Base-by-base conservation (phyloP, 23 red algal genomes). In the Gracilariopsis chorda region DNA sequence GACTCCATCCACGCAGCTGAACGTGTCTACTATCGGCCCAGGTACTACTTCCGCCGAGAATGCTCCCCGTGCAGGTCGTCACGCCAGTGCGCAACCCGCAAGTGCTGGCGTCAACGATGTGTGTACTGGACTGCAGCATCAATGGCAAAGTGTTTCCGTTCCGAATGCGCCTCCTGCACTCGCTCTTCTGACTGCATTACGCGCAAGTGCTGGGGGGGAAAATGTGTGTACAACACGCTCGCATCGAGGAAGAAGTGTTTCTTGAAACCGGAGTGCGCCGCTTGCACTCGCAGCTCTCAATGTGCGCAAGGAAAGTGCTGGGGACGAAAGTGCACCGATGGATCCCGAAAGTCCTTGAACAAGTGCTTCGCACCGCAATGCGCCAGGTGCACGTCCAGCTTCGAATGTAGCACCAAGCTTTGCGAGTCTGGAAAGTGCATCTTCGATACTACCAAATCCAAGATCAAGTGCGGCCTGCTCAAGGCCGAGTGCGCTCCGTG, bases 231-330 rank as follows among this genome's bases (percentile, higher is more conserved):
- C 17, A 17, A 56, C 17, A 80, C 76, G 24, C 8, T 21, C 43
- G 44, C 1, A 21, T 76, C 69, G 69, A 76, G 40, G 69, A 40
- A 76, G 10, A 76, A 76, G 21, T 76, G 69, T n/a, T n/a, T 30
- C 34, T 63, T 30, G 67, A 74, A 1, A 41, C 67, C 11, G 9
- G 67, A 74, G 35, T 74, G 67, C 35, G 67, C 20, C 10, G 20
- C 10, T 20, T 74, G 67, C 67, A 74, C 36, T 7, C 24, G 24
- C 7, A 0, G 21, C 44, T 74, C 67, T 39, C 33, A 74, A 74
- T 74, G 67, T 1, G 7, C 27, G 12, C 36, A 20, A 10, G 67
- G 67, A 8, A 74, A 74, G 27, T 74, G 67, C 35, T 37, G 16
- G 67, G 25, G 17, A 8, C 25, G 58, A 9, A 63, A 63, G 58